These are phyloP conservation scores for Phytophthora tubulina DNA, from an alignment of 352 stramenopile genomes.

Conservation along the genomic window DNA sequence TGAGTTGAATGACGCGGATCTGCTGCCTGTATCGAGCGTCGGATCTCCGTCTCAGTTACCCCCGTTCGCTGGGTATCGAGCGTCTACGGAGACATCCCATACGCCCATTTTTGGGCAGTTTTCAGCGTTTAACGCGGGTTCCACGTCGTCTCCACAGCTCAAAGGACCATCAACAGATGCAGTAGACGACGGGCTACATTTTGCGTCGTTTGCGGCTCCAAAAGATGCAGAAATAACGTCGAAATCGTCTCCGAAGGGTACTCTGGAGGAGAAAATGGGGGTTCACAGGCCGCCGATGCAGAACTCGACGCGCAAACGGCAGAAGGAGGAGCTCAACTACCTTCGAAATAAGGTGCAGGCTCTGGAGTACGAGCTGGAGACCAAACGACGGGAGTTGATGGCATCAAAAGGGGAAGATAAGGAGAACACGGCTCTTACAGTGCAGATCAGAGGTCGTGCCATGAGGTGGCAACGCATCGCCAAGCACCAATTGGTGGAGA, in stretches of 20 bases:
- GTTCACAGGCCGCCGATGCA: conserved; percentile 41
- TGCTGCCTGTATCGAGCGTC: conserved; percentile 6
- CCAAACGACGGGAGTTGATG: conserved; percentile 23
- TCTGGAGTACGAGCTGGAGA: conserved; percentile 51
- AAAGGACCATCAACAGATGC: not conserved
- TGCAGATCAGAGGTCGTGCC: conserved; percentile 8
- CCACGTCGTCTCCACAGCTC: not conserved
- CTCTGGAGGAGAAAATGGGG: conserved; percentile 4
- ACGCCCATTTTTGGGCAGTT: conserved; percentile 17
- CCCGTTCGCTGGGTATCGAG: conserved; percentile 8
- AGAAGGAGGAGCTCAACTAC: conserved; percentile 67
- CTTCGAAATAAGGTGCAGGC: conserved; percentile 54
- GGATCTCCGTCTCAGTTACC: not conserved
- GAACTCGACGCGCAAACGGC: conserved; percentile 62
- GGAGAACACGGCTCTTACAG: conserved; percentile 10
- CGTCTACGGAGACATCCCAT: not conserved
- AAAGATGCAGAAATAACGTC: conserved; percentile 15
- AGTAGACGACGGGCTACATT: not conserved
- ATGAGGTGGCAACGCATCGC: conserved; percentile 52
- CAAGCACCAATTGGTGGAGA: conserved; percentile 44
- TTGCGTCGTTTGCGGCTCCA: not conserved
- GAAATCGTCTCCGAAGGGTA: not conserved
- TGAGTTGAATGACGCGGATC: conserved; percentile 40
- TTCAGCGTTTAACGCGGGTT: not conserved
- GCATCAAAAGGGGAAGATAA: conserved; percentile 9